Conservation (phyloP, 129 eudicot genomes). For the Escallonia rubra region DNA sequence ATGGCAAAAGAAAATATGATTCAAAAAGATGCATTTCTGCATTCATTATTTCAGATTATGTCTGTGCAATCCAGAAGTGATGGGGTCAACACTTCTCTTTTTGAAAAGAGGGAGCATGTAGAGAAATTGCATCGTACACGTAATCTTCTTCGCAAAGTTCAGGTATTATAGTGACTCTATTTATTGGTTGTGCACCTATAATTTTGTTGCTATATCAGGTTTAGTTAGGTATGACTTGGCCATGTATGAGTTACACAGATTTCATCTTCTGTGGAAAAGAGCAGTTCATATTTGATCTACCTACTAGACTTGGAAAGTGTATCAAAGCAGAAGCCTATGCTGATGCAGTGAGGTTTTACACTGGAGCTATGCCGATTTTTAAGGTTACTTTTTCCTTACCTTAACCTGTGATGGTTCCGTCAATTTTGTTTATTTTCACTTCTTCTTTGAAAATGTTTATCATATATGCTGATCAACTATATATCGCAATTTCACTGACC, state of each 20-base stretch:
- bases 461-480: neutral
- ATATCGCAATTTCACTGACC: conserved; percentile 5
- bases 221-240: conserved; percentile 4
- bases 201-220: neutral
- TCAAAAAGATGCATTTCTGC: conserved; percentile 8
- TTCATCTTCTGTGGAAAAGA: conserved; percentile 44
- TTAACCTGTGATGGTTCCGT: conserved; percentile 8
- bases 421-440: neutral
- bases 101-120: conserved; percentile 86
- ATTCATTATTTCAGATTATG: conserved; percentile 53
- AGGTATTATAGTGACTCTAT: conserved; percentile 47
- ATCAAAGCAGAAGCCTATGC: conserved; percentile 91
- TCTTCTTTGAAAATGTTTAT: neutral
- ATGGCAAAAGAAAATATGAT: conserved; percentile 9
- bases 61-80: conserved; percentile 98
- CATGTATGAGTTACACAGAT: conserved; percentile 33
- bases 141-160: conserved; percentile 89
- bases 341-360: conserved; percentile 95
- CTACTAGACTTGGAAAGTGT: conserved; percentile 86
- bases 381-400: conserved; percentile 43
- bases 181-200: conserved; percentile 7
- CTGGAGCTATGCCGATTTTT: conserved; percentile 97
- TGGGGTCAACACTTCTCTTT: conserved; percentile 92
- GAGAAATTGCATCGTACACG: conserved; percentile 95
- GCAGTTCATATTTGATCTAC: conserved; percentile 98